A percentile compares a stretch with the other conserved stretches of the same genome.
phyloP scores from a whole-genome alignment of 169 alveolate species.

The Perkinsus olseni region DNA sequence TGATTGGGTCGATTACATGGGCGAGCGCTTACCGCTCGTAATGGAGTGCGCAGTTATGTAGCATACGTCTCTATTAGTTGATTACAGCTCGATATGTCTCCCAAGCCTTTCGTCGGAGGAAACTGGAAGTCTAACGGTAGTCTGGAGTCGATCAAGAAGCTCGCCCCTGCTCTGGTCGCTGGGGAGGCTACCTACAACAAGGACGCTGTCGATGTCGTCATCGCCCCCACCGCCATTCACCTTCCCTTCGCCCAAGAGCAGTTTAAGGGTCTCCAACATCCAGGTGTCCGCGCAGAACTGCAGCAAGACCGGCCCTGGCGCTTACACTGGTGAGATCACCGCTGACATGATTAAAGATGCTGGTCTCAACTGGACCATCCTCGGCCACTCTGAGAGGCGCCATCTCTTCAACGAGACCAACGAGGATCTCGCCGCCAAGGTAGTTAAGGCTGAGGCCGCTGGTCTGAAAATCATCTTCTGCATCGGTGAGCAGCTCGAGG shows the following conservation, averaged over 20 bases:
- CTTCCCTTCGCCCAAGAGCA: slow-evolving; percentile 54
- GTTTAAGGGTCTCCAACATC: slow-evolving; percentile 42
- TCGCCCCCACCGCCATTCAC: slow-evolving; percentile 80
- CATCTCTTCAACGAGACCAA: slow-evolving; percentile 84
- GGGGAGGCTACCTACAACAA: neutral
- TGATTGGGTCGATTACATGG: neutral
- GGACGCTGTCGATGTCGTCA: slow-evolving; percentile 54
- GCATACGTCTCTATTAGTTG: neutral
- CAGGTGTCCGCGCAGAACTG: slow-evolving; percentile 83
- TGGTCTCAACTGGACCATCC: slow-evolving; percentile 84
- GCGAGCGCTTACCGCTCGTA: neutral
- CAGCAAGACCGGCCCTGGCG: slow-evolving; percentile 86
- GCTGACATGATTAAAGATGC: slow-evolving; percentile 82
- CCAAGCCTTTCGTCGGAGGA: slow-evolving; percentile 84
- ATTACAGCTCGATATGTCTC: slow-evolving; percentile 39
- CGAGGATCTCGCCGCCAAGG: slow-evolving; percentile 86
- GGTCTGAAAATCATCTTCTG: slow-evolving; percentile 60
- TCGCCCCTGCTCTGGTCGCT: slow-evolving; percentile 35
- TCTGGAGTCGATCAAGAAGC: slow-evolving; percentile 48
- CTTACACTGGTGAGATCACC: slow-evolving; percentile 94
- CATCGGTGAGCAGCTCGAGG: slow-evolving; percentile 91
- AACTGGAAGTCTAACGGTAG: slow-evolving; percentile 93
- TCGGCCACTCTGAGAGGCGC: slow-evolving; percentile 98
- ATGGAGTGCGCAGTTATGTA: neutral
- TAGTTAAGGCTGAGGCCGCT: slow-evolving; percentile 56